Conservation (phyloP, 768 basidiomycete genomes). For the Mrakia frigida region DNA sequence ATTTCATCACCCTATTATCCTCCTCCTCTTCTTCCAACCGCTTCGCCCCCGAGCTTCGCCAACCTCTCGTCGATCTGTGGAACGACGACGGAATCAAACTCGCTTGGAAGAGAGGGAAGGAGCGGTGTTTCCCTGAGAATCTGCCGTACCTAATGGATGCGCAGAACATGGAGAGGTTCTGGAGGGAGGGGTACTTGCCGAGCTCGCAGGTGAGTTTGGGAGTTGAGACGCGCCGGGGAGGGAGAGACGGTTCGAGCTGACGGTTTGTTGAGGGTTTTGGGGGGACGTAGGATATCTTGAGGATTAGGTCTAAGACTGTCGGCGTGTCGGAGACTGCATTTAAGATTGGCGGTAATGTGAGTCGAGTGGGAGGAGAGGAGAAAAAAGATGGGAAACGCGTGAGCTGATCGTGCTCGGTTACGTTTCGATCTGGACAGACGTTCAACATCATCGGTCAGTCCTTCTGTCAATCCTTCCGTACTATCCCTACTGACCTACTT, state of each 20-base stretch:
- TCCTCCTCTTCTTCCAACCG: background rate
- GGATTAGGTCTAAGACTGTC: background rate
- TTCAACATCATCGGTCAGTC: background rate
- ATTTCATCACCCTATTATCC: background rate
- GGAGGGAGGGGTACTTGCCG: background rate
- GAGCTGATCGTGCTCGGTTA: background rate
- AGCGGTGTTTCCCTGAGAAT: conserved; percentile 2
- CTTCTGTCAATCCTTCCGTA: background rate
- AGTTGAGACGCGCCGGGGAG: background rate
- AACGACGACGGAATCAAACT: background rate
- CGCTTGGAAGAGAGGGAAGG: conserved; percentile 4
- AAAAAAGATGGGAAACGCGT: background rate
- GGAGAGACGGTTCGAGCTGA: no score
- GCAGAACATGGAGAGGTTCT: background rate
- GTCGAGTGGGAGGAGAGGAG: background rate
- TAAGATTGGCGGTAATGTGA: background rate
- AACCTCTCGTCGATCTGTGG: background rate
- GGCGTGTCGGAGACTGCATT: background rate
- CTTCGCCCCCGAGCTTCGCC: background rate
- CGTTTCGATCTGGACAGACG: background rate
- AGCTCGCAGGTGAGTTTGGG: background rate
- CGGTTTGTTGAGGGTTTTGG: background rate
- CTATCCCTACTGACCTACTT: background rate
- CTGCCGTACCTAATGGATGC: background rate
- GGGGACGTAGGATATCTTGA: background rate